These are phyloP conservation scores for Clavispora vitiphila DNA, from an alignment of 805 yeast genomes.

Conservation along the genomic window DNA sequence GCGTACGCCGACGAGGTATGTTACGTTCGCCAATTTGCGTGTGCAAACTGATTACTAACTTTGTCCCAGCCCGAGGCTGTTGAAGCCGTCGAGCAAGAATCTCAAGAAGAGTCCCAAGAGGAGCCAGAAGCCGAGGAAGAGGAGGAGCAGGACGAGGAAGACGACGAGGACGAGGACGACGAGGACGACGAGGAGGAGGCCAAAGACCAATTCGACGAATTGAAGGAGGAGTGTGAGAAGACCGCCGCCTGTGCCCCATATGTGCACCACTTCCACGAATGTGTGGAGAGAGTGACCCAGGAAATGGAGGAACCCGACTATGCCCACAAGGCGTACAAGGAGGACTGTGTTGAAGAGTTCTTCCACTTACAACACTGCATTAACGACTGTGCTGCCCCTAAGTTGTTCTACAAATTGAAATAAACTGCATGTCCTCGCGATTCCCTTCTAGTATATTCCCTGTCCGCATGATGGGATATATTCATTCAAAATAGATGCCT, in stretches of 20 bases:
- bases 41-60: background rate
- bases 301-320: slow-evolving; percentile 82
- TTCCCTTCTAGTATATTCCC: slow-evolving; percentile 1
- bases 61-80: slow-evolving; percentile 16
- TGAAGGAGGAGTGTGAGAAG: slow-evolving; percentile 57
- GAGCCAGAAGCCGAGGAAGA: slow-evolving; percentile 55
- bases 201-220: slow-evolving; percentile 14
- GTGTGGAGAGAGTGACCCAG: slow-evolving; percentile 90
- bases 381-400: slow-evolving; percentile 89
- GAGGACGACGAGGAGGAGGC: slow-evolving; percentile 16
- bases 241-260: slow-evolving; percentile 63
- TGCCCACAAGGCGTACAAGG: slow-evolving; percentile 76
- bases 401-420: slow-evolving; percentile 79
- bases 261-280: slow-evolving; percentile 88
- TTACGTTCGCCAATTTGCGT: slow-evolving; percentile 4
- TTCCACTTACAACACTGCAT: slow-evolving; percentile 95
- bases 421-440: slow-evolving; percentile 32
- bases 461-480: background rate
- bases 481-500: slow-evolving; percentile 1
- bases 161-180: slow-evolving; percentile 55
- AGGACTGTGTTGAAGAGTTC: slow-evolving; percentile 96
- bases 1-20: slow-evolving; percentile 78
- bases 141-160: slow-evolving; percentile 60
- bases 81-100: slow-evolving; percentile 33
- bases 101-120: slow-evolving; percentile 16